Percentiles rank a stretch among this genome's conserved stretches.
phyloP scores from a whole-genome alignment of 139 green algal genomes.

The Chlamydomonas sphaeroides region DNA sequence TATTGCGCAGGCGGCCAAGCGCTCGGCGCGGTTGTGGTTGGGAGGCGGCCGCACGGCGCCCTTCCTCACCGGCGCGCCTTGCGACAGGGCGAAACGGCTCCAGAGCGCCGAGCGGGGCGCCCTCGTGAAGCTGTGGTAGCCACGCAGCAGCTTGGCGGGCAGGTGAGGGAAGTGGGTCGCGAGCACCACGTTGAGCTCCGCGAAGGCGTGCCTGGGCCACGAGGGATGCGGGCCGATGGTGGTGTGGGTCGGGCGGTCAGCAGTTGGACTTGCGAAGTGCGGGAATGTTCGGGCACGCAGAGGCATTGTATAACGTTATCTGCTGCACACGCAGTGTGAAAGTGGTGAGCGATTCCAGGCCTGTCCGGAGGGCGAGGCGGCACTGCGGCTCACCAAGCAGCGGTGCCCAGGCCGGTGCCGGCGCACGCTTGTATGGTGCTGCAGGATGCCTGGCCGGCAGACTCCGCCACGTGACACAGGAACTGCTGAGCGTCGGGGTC shows the following conservation, averaged over 20 bases:
- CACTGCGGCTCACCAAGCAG: too few species aligned
- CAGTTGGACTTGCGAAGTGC: not conserved
- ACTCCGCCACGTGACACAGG: too few species aligned
- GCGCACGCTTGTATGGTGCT: too few species aligned
- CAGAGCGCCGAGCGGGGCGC: constrained; percentile 20
- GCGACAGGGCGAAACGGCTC: not conserved
- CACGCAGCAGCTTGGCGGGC: constrained; percentile 22
- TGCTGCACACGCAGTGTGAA: not conserved
- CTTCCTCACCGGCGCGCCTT: not conserved
- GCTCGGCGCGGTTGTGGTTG: not conserved
- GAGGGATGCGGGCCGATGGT: not conserved
- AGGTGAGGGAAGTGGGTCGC: constrained; percentile 22
- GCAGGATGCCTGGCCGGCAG: too few species aligned
- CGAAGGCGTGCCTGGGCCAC: constrained; percentile 36
- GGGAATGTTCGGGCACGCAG: too few species aligned
- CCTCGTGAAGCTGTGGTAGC: constrained; percentile 37
- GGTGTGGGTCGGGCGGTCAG: not conserved
- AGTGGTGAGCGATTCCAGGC: not conserved
- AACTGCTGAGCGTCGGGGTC: too few species aligned
- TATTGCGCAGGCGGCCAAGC: too few species aligned
- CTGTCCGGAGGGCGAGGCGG: too few species aligned
- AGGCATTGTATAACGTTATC: too few species aligned
- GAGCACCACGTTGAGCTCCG: constrained; percentile 33
- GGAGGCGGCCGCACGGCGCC: too few species aligned
- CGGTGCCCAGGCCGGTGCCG: too few species aligned